phyloP scores from a whole-genome alignment of 208 protist species.

The Porcisia hertigi region DNA sequence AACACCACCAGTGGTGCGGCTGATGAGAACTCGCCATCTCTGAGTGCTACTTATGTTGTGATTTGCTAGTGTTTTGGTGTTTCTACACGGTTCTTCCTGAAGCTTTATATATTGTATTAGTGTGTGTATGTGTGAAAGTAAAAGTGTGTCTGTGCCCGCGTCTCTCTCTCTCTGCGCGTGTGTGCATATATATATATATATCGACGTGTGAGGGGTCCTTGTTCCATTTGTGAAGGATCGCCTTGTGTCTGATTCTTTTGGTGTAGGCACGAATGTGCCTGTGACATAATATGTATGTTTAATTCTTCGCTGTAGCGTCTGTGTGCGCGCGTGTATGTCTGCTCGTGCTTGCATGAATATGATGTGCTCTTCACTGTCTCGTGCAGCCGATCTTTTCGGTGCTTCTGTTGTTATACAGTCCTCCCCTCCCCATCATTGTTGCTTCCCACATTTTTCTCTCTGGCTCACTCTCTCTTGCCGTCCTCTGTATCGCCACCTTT shows the following conservation, averaged over 20 bases:
- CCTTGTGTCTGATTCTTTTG: constrained; percentile 20
- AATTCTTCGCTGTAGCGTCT: too few species aligned
- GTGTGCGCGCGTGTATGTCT: too few species aligned
- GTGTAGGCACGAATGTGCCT: neutral
- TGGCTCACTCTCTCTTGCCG: too few species aligned
- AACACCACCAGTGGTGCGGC: constrained; percentile 31
- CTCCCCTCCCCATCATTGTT: neutral
- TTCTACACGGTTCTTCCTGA: neutral
- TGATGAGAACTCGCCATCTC: constrained; percentile 8
- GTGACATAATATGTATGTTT: too few species aligned
- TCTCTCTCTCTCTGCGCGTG: neutral
- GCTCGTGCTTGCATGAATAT: too few species aligned
- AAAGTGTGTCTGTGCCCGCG: too few species aligned
- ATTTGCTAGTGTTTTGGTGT: neutral
- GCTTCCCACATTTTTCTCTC: neutral
- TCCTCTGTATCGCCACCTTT: neutral
- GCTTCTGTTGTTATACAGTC: neutral
- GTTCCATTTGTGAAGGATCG: neutral
- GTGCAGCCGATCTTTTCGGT: neutral
- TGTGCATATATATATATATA: neutral
- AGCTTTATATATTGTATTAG: neutral
- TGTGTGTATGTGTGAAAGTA: neutral
- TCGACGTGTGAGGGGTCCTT: neutral
- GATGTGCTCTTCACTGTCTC: neutral
- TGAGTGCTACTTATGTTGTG: constrained; percentile 13